Evolutionary conservation across 2,329 filamentous ascomycete genomes (phyloP), one percentile per base, ranked within the genome.

Genomic region (Thelonectria rubi): DNA sequence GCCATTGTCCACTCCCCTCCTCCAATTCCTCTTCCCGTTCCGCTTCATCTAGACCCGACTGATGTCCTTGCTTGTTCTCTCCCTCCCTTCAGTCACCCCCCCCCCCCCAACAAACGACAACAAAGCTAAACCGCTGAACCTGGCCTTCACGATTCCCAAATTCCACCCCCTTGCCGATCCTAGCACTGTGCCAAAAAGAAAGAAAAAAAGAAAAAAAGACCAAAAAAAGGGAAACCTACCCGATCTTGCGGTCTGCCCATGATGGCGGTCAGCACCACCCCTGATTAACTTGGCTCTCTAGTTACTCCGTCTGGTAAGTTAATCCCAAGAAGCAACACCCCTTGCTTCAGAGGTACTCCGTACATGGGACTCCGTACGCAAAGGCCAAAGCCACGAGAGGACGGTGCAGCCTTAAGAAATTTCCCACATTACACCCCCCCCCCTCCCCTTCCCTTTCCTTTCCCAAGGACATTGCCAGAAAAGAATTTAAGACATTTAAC

Each of bases 151-250:
- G 26, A 30, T 30, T 30, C 26, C 26, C 26, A 30, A 30, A 30
- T 30, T 30, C 26, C 26, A 49, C 43, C 34, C 69, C 69, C 69
- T 68, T 72, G 69, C 69, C 63, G 69, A 71, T 71, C 69, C 68
- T 65, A 63, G 68, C 37, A 64, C 68, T 53, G 60, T 45, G 47
- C 34, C 12, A 37, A 37, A 14, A 37, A 37, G 12, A 12, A 37
- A 37, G 40, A 65, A 67, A 59, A 48, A 62, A 49, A 26, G 24
- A 45, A 48, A 53, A 58, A 42, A 30, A n/a, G 46, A 49, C 39
- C 14, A 55, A 58, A 42, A 39, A 20, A 47, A 42, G 37, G 20
- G 18, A 18, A 45, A 45, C 42, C 42, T 53, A 58, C 55, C 26
- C 55, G 37, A 57, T 49, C 37, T 58, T 56, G 54, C 54, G 45